Base-by-base conservation (phyloP, 257 asterid species). In the Fraxinus americana region DNA sequence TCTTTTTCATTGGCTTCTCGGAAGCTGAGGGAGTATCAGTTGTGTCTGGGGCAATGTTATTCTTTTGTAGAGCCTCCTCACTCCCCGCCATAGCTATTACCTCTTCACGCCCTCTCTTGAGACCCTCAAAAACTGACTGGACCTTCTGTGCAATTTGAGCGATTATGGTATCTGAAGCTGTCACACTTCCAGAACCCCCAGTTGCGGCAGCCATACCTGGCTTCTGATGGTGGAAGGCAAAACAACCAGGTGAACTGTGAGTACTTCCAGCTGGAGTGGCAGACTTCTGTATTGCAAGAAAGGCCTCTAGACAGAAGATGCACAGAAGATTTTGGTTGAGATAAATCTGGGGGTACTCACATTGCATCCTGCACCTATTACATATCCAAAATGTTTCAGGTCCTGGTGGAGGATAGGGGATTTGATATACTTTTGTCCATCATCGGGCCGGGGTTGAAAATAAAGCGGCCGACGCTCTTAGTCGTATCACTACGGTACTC, bases 371-470 rank as follows among this genome's bases (percentile, higher is more conserved):
- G 85, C 98, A 93, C 29, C 25, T 25, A 25, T 30, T 72, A 84
- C 98, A 93, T 50, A 94, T 90, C 97, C 96, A 90, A 67, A 91
- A 93, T 35, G 92, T 82, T 29, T 67, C 79, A 9, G 66, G 66
- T 39, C 35, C 70, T 67, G 86, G 63, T 27, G 80, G 72, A 77
- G 77, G 77, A 81, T 72, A 63, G 61, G 86, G 78, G 30, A 34
- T 34, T 34, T 34, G 36, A 34, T 34, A 34, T 34, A 34, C 36
- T 34, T 34, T 34, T 34, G 36, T 34, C 36, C 36, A 34, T 34
- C 36, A 34, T 34, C 36, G 6, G 36, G 6, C 6, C 4, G 36
- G 36, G 36, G 5, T 34, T 0, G 36, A 34, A 34, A 34, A 34
- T 34, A 34, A 34, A 34, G 36, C 0, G 36, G 36, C 36, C 5